Conservation (phyloP, 192 early-diverging fungal genomes). For the Coemansia sp. region DNA sequence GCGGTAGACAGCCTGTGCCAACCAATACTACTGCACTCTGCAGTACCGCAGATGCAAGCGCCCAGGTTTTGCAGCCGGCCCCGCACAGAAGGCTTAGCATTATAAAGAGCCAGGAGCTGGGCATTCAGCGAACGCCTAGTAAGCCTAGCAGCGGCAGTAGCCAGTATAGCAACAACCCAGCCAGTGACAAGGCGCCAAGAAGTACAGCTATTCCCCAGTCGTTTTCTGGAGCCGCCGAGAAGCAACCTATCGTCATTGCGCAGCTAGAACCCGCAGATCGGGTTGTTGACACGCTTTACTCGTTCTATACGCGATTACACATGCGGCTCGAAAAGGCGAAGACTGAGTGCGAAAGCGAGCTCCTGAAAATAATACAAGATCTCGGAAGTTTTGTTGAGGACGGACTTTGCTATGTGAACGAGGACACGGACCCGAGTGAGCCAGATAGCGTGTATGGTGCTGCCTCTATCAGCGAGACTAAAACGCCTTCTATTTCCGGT, state of each 20-base stretch:
- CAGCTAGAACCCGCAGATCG: constrained; percentile 22
- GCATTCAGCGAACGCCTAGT: constrained; percentile 1
- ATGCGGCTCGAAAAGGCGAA: constrained; percentile 32
- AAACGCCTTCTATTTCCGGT: constrained; percentile 2
- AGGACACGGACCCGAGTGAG: constrained; percentile 18
- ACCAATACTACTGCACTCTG: not conserved
- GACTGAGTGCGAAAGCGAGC: constrained; percentile 42
- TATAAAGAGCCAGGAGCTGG: constrained; percentile 35
- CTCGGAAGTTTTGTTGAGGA: constrained; percentile 48
- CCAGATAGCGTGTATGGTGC: not conserved
- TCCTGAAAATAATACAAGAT: constrained; percentile 40
- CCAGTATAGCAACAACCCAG: not conserved
- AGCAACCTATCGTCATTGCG: constrained; percentile 20
- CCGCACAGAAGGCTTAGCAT: constrained; percentile 37
- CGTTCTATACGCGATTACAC: constrained; percentile 28
- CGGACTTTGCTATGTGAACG: constrained; percentile 48
- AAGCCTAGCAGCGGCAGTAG: not conserved
- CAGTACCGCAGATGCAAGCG: not conserved
- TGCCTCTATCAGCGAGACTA: not conserved
- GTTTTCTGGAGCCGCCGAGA: constrained; percentile 9
- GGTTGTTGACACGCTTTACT: constrained; percentile 16
- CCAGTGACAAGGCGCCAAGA: not conserved
- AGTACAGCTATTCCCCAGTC: not conserved
- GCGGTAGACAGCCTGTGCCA: not conserved
- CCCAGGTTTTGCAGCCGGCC: not conserved